Base-by-base conservation (phyloP, 768 basidiomycete genomes). In the Lactarius sanguifluus region DNA sequence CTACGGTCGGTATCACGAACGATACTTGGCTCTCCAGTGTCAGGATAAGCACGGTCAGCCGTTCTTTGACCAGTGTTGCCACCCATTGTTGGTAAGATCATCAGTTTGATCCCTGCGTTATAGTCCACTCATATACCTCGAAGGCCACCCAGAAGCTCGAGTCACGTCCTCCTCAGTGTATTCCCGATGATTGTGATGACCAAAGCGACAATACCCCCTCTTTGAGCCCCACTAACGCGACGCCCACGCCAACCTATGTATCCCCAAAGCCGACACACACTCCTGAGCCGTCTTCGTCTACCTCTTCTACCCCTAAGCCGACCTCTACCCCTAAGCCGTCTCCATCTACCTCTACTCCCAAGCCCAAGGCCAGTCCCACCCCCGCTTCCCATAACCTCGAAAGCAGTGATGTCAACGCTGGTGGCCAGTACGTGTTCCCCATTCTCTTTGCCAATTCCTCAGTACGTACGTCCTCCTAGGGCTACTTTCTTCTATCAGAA, bases 61-160 rank as follows among this genome's bases (percentile, higher is more conserved):
- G 10, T 88, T 88, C 79, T 92, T 90, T 75, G 79, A 85, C 62
- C 64, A 72, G 34, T 93, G 92, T 74, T 90, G 91, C 81, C 86
- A 86, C 74, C 87, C 90, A 65, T 78, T 90, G 66, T 79, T 87
- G 72, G 87, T 87, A 73, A 47, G 81, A 75, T 30, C 12, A 4
- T 4, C 30, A 56, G 18, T 9, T 61, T 56, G 57, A 28, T 41
- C 28, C 25, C 30, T 71, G 43, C 45, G 69, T 60, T 15, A 56
- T n/a, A 20, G 38, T 54, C 16, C 18, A 47, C 58, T 56, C 47
- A 38, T 47, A 23, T 25, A 23, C 32, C 34, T 41, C 18, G 60
- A 57, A 87, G 86, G 80, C 80, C 13, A 82, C 72, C 59, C 80
- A 88, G 77, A 83, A 76, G 61, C 81, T 86, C 43, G 75, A 73